Conservation (phyloP, 1,139 yeast genomes). For the Blastobotrys arbuscula region DNA sequence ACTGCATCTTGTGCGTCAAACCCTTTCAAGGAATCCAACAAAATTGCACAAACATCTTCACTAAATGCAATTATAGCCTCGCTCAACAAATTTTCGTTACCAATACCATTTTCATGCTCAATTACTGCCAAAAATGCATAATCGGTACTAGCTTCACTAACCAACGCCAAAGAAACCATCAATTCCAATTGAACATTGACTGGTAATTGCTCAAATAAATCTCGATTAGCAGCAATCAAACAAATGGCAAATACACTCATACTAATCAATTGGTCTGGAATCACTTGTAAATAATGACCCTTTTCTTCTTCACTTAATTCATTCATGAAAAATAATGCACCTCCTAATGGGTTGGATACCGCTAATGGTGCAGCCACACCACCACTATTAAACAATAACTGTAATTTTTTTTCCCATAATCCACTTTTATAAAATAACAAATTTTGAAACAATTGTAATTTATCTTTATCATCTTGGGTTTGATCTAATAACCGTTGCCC, state of each 20-base stretch:
- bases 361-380: slow-evolving; percentile 15
- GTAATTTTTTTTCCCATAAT: slow-evolving; percentile 13
- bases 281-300: slow-evolving; percentile 13
- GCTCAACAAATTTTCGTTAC: slow-evolving; percentile 15
- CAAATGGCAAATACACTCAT: slow-evolving; percentile 16
- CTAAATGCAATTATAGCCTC: slow-evolving; percentile 17
- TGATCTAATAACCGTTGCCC: slow-evolving; percentile 17
- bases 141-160: slow-evolving; percentile 16
- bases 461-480: slow-evolving; percentile 13
- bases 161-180: slow-evolving; percentile 14
- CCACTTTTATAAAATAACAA: slow-evolving; percentile 15
- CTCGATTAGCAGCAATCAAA: slow-evolving; percentile 14
- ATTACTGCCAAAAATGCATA: slow-evolving; percentile 17
- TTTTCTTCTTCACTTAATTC: slow-evolving; percentile 10
- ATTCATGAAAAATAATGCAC: slow-evolving; percentile 14
- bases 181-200: slow-evolving; percentile 13
- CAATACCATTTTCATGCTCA: slow-evolving; percentile 13
- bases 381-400: slow-evolving; percentile 10
- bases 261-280: slow-evolving; percentile 16
- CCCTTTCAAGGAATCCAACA: slow-evolving; percentile 11
- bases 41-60: slow-evolving; percentile 14
- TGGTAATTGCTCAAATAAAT: slow-evolving; percentile 13
- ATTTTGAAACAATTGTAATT: slow-evolving; percentile 15
- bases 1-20: slow-evolving; percentile 14
- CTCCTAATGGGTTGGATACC: slow-evolving; percentile 16